phyloP scores from a whole-genome alignment of 83 land plant species.

The Thuja plicata region DNA sequence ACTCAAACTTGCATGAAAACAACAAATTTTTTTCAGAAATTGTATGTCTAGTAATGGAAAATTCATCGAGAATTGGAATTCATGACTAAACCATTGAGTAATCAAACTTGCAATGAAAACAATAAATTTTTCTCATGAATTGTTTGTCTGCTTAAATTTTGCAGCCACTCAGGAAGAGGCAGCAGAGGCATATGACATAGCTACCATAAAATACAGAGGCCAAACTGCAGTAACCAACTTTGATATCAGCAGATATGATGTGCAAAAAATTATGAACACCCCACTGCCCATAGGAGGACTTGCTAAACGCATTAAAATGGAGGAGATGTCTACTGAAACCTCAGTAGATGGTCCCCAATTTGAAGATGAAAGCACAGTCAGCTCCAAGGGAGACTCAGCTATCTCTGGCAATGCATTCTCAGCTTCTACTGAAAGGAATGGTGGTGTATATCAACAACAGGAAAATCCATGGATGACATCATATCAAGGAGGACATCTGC shows the following conservation, averaged over 20 bases:
- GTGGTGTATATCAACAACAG: neutral
- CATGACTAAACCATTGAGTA: neutral
- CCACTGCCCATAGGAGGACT: neutral
- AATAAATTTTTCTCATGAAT: neutral
- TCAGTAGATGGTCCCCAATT: neutral
- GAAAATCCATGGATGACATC: neutral
- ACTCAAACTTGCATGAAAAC: too few relatives aligned
- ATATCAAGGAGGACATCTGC: neutral
- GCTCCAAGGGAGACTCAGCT: neutral
- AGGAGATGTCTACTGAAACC: neutral
- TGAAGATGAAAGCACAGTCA: neutral
- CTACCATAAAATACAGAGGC: neutral
- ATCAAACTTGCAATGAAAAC: too few relatives aligned
- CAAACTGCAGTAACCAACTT: neutral
- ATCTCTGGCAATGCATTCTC: neutral
- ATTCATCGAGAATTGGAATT: neutral
- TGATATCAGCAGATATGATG: neutral
- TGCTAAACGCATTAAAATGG: neutral
- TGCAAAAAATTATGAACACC: neutral
- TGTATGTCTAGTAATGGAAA: neutral
- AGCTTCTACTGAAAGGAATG: neutral
- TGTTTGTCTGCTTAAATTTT: neutral
- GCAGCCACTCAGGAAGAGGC: neutral
- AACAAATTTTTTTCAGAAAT: neutral
- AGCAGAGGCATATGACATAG: conserved; percentile 1